These are phyloP conservation scores for Trichosanthes truncata DNA, from an alignment of 306 rosid species.

Conservation along the genomic window DNA sequence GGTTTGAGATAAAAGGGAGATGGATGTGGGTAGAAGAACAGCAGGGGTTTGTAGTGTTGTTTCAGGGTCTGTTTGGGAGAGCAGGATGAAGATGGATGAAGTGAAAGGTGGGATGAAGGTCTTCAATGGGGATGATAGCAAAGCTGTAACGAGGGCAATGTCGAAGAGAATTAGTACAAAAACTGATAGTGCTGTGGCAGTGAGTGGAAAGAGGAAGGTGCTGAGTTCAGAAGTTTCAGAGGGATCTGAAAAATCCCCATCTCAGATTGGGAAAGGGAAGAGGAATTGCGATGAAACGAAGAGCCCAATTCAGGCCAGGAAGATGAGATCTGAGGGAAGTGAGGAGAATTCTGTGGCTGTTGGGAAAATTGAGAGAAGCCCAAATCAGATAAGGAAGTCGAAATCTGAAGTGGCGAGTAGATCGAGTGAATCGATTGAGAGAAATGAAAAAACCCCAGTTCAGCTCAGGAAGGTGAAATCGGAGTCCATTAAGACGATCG, in stretches of 20 bases:
- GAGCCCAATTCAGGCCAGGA: conserved; percentile 35
- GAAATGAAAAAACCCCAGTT: conserved; percentile 19
- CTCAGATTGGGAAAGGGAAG: conserved; percentile 32
- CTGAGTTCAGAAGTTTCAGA: conserved; percentile 38
- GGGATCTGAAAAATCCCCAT: conserved; percentile 30
- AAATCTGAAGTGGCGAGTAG: conserved; percentile 27
- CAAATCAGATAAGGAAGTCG: conserved; percentile 32
- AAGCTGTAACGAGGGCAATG: conserved; percentile 5
- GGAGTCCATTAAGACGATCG: conserved; percentile 17
- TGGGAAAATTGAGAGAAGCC: conserved; percentile 23
- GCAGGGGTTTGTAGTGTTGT: neutral
- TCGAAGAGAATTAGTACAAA: conserved; percentile 5
- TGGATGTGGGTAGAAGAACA: conserved; percentile 4
- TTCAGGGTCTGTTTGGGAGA: conserved; percentile 10
- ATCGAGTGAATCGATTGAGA: conserved; percentile 15
- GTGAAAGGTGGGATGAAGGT: conserved; percentile 30
- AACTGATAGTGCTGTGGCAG: conserved; percentile 9
- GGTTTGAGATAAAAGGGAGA: neutral
- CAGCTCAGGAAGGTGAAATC: conserved; percentile 45
- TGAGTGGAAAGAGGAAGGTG: conserved; percentile 50
- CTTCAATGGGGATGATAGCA: conserved; percentile 40
- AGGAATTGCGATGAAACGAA: conserved; percentile 35
- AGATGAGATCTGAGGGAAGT: conserved; percentile 31
- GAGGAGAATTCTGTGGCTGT: conserved; percentile 18
- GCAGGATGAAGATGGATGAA: conserved; percentile 11